phyloP scores from a whole-genome alignment of 306 rosid genomes.

The Medicago ruthenica region DNA sequence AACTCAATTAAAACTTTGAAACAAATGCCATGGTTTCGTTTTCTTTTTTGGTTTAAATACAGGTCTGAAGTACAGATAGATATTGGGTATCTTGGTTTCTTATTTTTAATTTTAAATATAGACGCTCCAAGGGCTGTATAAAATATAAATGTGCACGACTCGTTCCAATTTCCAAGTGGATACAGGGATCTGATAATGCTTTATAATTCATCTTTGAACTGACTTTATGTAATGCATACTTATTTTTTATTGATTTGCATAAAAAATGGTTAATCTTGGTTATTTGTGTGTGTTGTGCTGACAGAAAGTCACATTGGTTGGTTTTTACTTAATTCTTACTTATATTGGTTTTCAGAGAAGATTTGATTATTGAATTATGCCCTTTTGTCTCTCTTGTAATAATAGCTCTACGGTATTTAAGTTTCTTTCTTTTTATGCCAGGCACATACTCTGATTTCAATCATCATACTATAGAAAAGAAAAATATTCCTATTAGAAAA shows the following conservation, averaged over 20 bases:
- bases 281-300: conserved; percentile 17
- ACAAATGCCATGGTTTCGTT: conserved; percentile 17
- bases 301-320: conserved; percentile 22
- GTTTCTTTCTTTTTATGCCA: conserved; percentile 19
- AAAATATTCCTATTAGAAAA: conserved; percentile 22
- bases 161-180: conserved; percentile 14
- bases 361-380: background rate
- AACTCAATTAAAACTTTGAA: conserved; percentile 28
- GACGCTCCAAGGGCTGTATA: conserved; percentile 18
- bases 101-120: conserved; percentile 6
- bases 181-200: conserved; percentile 14
- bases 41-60: conserved; percentile 2
- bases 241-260: background rate
- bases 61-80: background rate
- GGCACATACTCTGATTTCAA: conserved; percentile 28
- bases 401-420: background rate
- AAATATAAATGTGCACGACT: conserved; percentile 21
- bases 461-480: conserved; percentile 10
- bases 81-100: conserved; percentile 13
- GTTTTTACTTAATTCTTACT: conserved; percentile 23
- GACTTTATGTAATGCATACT: conserved; percentile 3
- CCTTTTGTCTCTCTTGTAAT: conserved; percentile 17
- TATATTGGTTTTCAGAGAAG: conserved; percentile 20
- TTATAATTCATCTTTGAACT: conserved; percentile 28
- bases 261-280: conserved; percentile 21